Base-by-base conservation (phyloP, 2,329 filamentous ascomycete genomes). In the Aspergillus calidoustus region DNA sequence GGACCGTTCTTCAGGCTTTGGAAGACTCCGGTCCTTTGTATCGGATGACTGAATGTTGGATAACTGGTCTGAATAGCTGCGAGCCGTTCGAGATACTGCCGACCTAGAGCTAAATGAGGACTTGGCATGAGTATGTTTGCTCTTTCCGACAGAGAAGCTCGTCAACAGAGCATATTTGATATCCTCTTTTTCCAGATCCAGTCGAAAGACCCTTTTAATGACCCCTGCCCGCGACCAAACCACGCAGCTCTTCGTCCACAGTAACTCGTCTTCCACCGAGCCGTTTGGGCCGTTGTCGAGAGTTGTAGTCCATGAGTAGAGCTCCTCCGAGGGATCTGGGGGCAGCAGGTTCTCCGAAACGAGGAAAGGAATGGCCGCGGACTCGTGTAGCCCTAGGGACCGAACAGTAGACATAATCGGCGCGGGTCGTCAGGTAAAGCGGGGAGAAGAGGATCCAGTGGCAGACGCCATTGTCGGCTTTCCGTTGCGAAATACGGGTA, bases 351-450 rank as follows among this genome's bases (percentile, higher is more conserved):
- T 86, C 77, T 98, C 93, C 68, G 89, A 84, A 68, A 97, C 86
- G 66, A 96, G 88, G 81, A 95, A 92, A 64, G 87, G 87, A 66
- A 98, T 84, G 66, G 90, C 93, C 64, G 91, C 87, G 63, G 96
- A 93, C 80, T 91, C 89, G 82, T 98, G 94, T 73, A 97, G 84
- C 77, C 95, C 95, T 72, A 97, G 86, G 67, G 94, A 97, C 77
- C 88, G 91, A 79, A 97, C 87, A 74, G 91, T 89, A 69, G 94
- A 94, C 96, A 99, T 99, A 72, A 70, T 78, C 68, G 66, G 65
- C 43, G 68, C 63, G 64, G 68, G 65, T 62, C 34, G 67, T 68
- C 57, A 61, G 61, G 58, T 59, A 60, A 64, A 66, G 64, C 58
- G 52, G 61, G 64, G 54, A 50, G 59, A 34, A 58, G 63, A 64